Evolutionary conservation across 164 flowering plant species (phyloP), one percentile per base, ranked within the genome.

Genomic region (Stephania cephalantha): DNA sequence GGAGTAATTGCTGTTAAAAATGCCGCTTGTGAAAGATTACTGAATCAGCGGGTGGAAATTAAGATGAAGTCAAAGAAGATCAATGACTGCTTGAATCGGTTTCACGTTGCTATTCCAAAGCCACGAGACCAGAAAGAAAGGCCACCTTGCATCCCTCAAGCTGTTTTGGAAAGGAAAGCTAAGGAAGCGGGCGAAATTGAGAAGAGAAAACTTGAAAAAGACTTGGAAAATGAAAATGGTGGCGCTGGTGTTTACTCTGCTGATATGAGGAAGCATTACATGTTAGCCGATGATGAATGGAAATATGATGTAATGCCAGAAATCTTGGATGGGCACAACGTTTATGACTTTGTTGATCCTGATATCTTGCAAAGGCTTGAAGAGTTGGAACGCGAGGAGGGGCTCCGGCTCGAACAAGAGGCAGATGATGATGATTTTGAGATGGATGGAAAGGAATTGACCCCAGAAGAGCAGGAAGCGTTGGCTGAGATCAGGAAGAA

Each of bases 241-340:
- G 95, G 95, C 63, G 94, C 97, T 17, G 95, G 95, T 81, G 97
- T 92, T 2, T 91, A 90, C 84, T 90, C 97, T 77, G 89, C 93
- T 46, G 88, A 81, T 81, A 79, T 92, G 86, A 90, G 68, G 84
- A 92, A 90, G 86, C 84, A 88, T 76, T 91, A 94, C 70, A 82
- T 94, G 52, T 82, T 94, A 53, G 87, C 87, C 6, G 46, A 89
- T 78, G 91, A 90, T 44, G 96, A 89, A 73, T 92, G 97, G 98
- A 94, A 91, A 78, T 90, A 90, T 46, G 94, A 92, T 82, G 74
- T 86, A 9, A 84, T 91, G 85, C 92, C 98, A 10, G 98, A 94
- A 81, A 90, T 94, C 83, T 83, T 92, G n/a, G 93, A 94, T 79
- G 97, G 98, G 22, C 97, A 92, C 81, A 94, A 91, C 73, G 92